These are phyloP conservation scores for Aspergillus viridinutans DNA, from an alignment of 2,329 filamentous ascomycete species.

Conservation along the genomic window DNA sequence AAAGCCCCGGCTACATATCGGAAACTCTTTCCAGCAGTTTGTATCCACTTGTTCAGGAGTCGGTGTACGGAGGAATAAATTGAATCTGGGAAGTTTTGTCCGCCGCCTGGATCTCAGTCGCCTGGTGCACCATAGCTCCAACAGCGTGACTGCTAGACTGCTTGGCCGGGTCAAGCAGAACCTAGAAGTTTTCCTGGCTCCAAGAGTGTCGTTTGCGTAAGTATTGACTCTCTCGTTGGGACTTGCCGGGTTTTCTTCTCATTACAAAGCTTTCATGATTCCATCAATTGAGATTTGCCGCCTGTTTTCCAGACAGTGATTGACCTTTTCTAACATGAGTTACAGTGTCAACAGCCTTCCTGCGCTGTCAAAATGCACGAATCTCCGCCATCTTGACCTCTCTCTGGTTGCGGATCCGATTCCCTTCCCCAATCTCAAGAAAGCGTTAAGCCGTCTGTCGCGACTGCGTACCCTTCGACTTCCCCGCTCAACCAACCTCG, in stretches of 20 bases:
- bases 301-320: not conserved
- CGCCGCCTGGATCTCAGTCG: constrained; percentile 49
- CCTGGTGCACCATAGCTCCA: constrained; percentile 57
- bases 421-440: constrained; percentile 47
- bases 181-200: constrained; percentile 54
- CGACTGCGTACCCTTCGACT: constrained; percentile 45
- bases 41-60: constrained; percentile 49
- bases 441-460: constrained; percentile 45
- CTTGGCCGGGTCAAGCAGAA: constrained; percentile 51
- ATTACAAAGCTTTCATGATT: not conserved
- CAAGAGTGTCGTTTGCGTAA: constrained; percentile 54
- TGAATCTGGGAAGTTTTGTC: constrained; percentile 48
- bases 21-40: constrained; percentile 52
- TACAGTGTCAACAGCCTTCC: constrained; percentile 51
- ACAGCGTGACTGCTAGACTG: constrained; percentile 54
- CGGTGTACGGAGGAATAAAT: constrained; percentile 43
- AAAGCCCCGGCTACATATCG: constrained; percentile 46
- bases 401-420: constrained; percentile 51
- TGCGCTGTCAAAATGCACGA: constrained; percentile 52
- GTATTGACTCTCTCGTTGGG: constrained; percentile 13
- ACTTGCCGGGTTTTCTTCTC: not conserved
- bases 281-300: not conserved
- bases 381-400: constrained; percentile 50
- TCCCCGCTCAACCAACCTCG: constrained; percentile 29
- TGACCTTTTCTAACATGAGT: not conserved